Percentiles rank a stretch among this genome's conserved stretches.
Conservation (phyloP, 2,329 filamentous ascomycete genomes). For the Fusarium sp. region DNA sequence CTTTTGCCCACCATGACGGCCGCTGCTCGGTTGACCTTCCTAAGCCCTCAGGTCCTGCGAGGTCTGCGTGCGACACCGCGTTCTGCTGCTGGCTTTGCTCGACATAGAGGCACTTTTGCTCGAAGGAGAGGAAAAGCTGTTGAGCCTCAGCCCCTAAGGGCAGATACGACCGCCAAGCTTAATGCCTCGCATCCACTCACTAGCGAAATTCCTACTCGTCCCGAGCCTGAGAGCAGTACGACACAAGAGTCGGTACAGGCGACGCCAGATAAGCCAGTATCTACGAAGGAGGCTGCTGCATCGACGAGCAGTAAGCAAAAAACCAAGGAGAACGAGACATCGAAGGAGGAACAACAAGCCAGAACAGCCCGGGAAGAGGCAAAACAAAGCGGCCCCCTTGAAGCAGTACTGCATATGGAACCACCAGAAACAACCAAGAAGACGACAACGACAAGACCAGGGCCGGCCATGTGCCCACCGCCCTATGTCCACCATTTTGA, state of each 20-base stretch:
- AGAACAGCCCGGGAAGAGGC: conserved; percentile 50
- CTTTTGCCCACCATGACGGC: conserved; percentile 66
- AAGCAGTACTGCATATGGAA: conserved; percentile 61
- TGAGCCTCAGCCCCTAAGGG: conserved; percentile 57
- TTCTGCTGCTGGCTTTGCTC: conserved; percentile 53
- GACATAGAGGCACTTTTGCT: conserved; percentile 59
- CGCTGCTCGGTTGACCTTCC: conserved; percentile 70
- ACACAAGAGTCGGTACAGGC: conserved; percentile 14
- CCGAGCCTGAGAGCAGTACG: conserved; percentile 1
- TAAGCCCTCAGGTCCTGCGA: conserved; percentile 75
- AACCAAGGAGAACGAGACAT: conserved; percentile 9
- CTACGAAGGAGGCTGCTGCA: conserved; percentile 6
- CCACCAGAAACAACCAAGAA: conserved; percentile 52
- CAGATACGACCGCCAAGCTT: conserved; percentile 30
- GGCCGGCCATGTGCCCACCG: conserved; percentile 76
- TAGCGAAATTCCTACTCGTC: conserved; percentile 19
- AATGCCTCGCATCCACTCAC: conserved; percentile 28
- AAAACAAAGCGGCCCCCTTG: conserved; percentile 60
- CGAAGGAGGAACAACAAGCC: conserved; percentile 34
- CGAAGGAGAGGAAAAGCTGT: conserved; percentile 70
- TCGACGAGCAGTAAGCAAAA: conserved; percentile 9
- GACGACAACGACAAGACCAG: conserved; percentile 50
- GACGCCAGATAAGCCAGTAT: neutral
- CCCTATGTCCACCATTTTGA: conserved; percentile 97
- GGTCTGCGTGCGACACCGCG: conserved; percentile 51